Percentiles rank a stretch among this genome's conserved stretches.
Evolutionary conservation across 495 filamentous ascomycete species (phyloP).

Genomic region (Pyrenula massariospora): DNA sequence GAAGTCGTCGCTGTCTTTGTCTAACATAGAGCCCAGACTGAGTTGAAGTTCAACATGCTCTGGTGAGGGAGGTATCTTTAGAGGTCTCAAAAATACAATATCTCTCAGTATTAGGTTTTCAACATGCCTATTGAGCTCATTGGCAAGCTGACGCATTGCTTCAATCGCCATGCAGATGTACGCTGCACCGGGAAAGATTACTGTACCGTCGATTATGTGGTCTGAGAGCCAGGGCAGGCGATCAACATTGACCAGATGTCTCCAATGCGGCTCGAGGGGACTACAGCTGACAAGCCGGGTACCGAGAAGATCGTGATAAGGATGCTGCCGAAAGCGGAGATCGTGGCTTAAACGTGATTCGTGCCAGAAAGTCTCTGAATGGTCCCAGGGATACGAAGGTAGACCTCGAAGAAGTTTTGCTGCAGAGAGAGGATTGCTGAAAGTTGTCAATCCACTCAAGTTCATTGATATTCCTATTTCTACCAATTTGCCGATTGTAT

Average conservation of each 20-base stretch:
- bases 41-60: constrained; percentile 8
- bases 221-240: constrained; percentile 29
- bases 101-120: background rate
- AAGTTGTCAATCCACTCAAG: constrained; percentile 14
- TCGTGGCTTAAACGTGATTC: constrained; percentile 38
- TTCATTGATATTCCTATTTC: constrained; percentile 7
- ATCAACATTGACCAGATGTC: constrained; percentile 17
- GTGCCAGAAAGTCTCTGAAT: constrained; percentile 22
- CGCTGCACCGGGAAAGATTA: constrained; percentile 47
- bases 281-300: constrained; percentile 12
- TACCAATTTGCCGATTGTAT: constrained; percentile 14
- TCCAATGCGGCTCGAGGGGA: constrained; percentile 18
- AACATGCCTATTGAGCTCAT: too few species aligned
- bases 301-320: constrained; percentile 43
- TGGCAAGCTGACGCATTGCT: too few species aligned
- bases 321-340: constrained; percentile 35
- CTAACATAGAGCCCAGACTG: constrained; percentile 1
- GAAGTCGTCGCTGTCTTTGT: background rate
- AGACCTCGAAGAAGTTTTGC: constrained; percentile 22
- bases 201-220: constrained; percentile 26
- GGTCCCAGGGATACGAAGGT: constrained; percentile 35
- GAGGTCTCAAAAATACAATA: background rate
- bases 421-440: constrained; percentile 6
- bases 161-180: constrained; percentile 48
- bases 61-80: background rate